These are phyloP conservation scores for Scheffersomyces illinoinensis DNA, from an alignment of 1,139 yeast species.

Conservation along the genomic window DNA sequence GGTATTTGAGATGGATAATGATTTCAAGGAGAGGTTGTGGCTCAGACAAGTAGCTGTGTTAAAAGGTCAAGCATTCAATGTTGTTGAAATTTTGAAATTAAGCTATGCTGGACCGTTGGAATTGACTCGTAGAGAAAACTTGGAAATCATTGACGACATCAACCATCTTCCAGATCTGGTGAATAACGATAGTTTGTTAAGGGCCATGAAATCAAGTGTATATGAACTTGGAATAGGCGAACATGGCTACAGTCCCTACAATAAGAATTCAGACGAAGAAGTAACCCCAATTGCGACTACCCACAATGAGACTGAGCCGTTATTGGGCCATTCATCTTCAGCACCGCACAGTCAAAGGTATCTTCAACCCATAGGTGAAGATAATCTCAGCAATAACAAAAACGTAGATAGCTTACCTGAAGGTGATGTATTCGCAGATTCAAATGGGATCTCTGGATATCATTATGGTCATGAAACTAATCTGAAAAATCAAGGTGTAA, in stretches of 20 bases:
- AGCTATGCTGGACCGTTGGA: conserved; percentile 69
- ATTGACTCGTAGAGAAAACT: conserved; percentile 57
- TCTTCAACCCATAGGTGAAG: neutral
- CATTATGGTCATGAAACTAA: neutral
- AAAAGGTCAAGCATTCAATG: conserved; percentile 80
- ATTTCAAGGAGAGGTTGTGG: conserved; percentile 70
- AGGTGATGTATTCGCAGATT: neutral
- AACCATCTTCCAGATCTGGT: conserved; percentile 53
- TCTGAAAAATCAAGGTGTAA: neutral
- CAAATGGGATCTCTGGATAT: neutral
- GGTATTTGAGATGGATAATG: conserved; percentile 56
- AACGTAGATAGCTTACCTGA: neutral
- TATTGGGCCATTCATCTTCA: conserved; percentile 2
- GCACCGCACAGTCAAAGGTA: neutral
- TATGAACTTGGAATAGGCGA: conserved; percentile 13
- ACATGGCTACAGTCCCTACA: neutral
- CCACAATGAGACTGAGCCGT: conserved; percentile 8
- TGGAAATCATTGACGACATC: conserved; percentile 61
- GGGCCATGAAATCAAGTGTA: conserved; percentile 22
- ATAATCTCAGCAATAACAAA: neutral
- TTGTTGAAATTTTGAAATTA: conserved; percentile 62
- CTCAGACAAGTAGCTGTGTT: conserved; percentile 66
- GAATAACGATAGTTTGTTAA: conserved; percentile 12
- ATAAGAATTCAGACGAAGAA: neutral
- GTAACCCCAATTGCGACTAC: neutral